Evolutionary conservation across 2,329 filamentous ascomycete species (phyloP).

Genomic region (Exophiala oligosperma): DNA sequence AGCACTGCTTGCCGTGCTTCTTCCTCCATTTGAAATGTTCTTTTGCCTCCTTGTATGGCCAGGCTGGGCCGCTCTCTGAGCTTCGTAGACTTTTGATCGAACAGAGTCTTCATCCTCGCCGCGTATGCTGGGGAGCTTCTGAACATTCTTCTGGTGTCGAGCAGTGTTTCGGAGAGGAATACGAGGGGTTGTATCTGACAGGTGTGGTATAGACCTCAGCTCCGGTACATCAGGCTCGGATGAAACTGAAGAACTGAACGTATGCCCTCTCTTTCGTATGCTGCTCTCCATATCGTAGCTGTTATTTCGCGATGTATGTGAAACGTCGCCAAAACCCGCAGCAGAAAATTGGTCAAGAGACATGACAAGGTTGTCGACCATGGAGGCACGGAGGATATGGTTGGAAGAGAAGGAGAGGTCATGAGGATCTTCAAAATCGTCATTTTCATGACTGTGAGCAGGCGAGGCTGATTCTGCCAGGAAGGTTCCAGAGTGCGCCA

Average conservation of each 20-base stretch:
- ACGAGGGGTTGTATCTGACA: slow-evolving; percentile 29
- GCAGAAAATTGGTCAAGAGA: slow-evolving; percentile 81
- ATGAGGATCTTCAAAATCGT: slow-evolving; percentile 65
- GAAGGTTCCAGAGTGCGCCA: slow-evolving; percentile 19
- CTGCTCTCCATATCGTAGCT: slow-evolving; percentile 29
- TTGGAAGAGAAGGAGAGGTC: slow-evolving; percentile 78
- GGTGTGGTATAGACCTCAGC: slow-evolving; percentile 38
- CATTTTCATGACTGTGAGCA: slow-evolving; percentile 15
- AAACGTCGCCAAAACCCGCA: slow-evolving; percentile 30
- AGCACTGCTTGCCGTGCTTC: slow-evolving; percentile 72
- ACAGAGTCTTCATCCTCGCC: slow-evolving; percentile 40
- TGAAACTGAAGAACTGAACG: slow-evolving; percentile 60
- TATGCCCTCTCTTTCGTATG: slow-evolving; percentile 56
- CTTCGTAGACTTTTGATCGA: slow-evolving; percentile 39
- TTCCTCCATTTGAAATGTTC: slow-evolving; percentile 47
- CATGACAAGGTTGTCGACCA: slow-evolving; percentile 93
- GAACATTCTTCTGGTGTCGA: slow-evolving; percentile 38
- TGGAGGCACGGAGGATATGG: slow-evolving; percentile 79
- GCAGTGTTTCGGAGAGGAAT: slow-evolving; percentile 31
- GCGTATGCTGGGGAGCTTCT: slow-evolving; percentile 64
- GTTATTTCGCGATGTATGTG: slow-evolving; percentile 19
- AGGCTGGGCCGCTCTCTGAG: slow-evolving; percentile 33
- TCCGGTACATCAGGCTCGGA: slow-evolving; percentile 52
- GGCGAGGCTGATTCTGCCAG: slow-evolving; percentile 17
- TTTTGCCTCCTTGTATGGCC: slow-evolving; percentile 37